Evolutionary conservation across 2,329 filamentous ascomycete species (phyloP), one percentile per base, ranked within the genome.

Genomic region (Microsporum audouinii): DNA sequence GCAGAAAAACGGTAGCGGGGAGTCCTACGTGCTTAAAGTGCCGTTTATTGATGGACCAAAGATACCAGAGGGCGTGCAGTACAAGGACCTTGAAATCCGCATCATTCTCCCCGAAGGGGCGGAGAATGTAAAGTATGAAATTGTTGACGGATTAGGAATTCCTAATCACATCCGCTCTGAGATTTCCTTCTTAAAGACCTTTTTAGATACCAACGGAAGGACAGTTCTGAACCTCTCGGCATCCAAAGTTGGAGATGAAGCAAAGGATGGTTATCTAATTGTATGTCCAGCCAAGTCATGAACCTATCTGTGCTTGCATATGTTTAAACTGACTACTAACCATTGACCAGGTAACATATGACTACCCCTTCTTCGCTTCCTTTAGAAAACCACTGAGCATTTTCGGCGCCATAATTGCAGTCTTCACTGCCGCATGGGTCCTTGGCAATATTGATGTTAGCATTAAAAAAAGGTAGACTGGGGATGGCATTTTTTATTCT

Each of bases 21-120:
- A 89, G 63, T 82, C 84, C n/a, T 95, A 89, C 70, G 82, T 95
- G 7, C 81, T 99, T 63, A 95, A 89, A 71, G 86, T 96, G 5
- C 92, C 94, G 5, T 94, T 99, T 77, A 78, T 99, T 8, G 91
- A 97, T 75, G 94, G 94, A 0, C 92, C 92, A 45, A 94, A 88
- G 78, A 86, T 90, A 72, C 71, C 78, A 0, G 92, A 96, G 76
- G 92, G 92, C 55, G 77, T 96, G 31, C 88, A 90, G 73, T 99
- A 96, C 69, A 88, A 87, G 69, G 82, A 87, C 66, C 81, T 96
- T 59, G 83, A 88, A 65, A 77, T 97, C 60, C 87, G 89, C 56
- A 82, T 99, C 56, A 82, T 97, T 63, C 81, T 99, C 8, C 94
- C 94, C 3, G 94, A 99, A 75, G 94, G 94, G 59, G 89, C 94